Base-by-base conservation (phyloP, 2,329 filamentous ascomycete genomes). In the Biscogniauxia mediterranea region DNA sequence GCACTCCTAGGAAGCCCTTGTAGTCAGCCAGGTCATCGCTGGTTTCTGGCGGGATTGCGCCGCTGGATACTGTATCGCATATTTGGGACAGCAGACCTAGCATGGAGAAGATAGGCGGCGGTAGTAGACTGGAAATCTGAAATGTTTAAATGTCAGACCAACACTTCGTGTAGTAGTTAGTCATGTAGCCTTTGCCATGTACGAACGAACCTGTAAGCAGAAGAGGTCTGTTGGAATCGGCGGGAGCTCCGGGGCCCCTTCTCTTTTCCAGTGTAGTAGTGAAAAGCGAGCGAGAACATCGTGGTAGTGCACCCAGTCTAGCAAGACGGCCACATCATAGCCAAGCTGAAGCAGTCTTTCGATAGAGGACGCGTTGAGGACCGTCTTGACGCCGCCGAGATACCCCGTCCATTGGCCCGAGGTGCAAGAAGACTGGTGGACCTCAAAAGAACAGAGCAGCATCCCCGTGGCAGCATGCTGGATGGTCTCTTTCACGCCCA, bases 291-390 rank as follows among this genome's bases (percentile, higher is more conserved):
- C 64, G 6, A 73, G 56, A 1, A 70, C 67, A 56, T 71, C 68
- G 56, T 73, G 65, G 61, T 73, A 73, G 56, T 72, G 65, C 1
- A 73, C 67, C 64, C 70, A 73, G 56, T 73, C 70, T 32, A 71
- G 59, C 20, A 73, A 54, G 13, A 56, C 50, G 21, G 61, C 63
- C 11, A 72, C 20, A 52, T 68, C 61, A 26, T 51, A 49, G 46
- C 23, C 38, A 19, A 61, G 38, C 2, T 64, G 54, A 9, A 54
- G 54, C 5, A 60, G 15, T n/a, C 57, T 54, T 9, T 64, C 23
- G 38, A 66, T 50, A 19, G 52, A 50, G 5, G 57, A 21, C 3
- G 52, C 51, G 13, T 61, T 55, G 42, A 71, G 69, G 5, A 72
- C 55, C 13, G 63, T 56, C 60, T 69, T 68, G 53, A 62, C 63